Evolutionary conservation across 2,329 filamentous ascomycete species (phyloP).

Genomic region (Alternaria burnsii): DNA sequence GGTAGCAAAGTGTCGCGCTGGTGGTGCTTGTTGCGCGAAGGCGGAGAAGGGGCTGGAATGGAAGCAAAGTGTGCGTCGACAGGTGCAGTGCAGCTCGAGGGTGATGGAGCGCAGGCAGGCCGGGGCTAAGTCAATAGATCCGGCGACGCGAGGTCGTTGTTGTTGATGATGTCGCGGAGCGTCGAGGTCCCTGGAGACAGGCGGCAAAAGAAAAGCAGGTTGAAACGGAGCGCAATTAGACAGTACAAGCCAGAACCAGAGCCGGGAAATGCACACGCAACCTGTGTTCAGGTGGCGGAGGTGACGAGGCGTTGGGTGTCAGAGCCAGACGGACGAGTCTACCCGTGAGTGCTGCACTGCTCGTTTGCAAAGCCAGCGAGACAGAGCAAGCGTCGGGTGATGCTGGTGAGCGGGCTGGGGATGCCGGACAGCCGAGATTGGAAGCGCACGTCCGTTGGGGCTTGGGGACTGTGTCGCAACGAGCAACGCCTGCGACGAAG

Average conservation of each 20-base stretch:
- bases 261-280: slow-evolving; percentile 15
- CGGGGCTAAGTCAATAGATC: slow-evolving; percentile 54
- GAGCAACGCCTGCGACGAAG: slow-evolving; percentile 29
- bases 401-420: slow-evolving; percentile 15
- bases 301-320: slow-evolving; percentile 20
- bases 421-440: slow-evolving; percentile 21
- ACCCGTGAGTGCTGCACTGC: slow-evolving; percentile 10
- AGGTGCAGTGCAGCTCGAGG: slow-evolving; percentile 16
- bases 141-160: slow-evolving; percentile 34
- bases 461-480: slow-evolving; percentile 23
- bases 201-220: slow-evolving; percentile 23
- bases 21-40: slow-evolving; percentile 12
- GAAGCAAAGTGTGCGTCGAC: slow-evolving; percentile 28
- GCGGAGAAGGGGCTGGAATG: slow-evolving; percentile 11
- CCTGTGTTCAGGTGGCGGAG: slow-evolving; percentile 12
- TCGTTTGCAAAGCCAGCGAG: slow-evolving; percentile 16
- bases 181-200: slow-evolving; percentile 14
- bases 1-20: slow-evolving; percentile 25
- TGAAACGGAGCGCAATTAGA: slow-evolving; percentile 25
- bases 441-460: slow-evolving; percentile 19
- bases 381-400: slow-evolving; percentile 20
- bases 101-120: slow-evolving; percentile 36
- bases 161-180: slow-evolving; percentile 24
- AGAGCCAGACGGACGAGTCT: slow-evolving; percentile 15
- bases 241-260: slow-evolving; percentile 18